A percentile compares a stretch with the other conserved stretches of the same genome.
Evolutionary conservation across 2,329 filamentous ascomycete genomes (phyloP).

Genomic region (Coniochaeta ligniaria): DNA sequence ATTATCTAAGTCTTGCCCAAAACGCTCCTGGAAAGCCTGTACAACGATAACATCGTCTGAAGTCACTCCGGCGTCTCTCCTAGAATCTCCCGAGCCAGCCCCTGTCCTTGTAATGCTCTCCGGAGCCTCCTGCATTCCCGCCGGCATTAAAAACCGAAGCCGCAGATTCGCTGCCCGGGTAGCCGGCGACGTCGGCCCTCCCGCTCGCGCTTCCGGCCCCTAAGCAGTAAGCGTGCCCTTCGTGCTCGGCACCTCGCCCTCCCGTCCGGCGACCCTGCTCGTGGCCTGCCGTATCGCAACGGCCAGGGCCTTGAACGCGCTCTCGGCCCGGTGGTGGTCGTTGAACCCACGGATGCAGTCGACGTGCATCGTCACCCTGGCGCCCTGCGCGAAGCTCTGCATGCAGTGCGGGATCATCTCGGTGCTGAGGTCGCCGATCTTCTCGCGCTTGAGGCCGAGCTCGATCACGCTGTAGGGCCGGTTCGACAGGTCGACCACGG

Average conservation of each 20-base stretch:
- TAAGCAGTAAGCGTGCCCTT: conserved; percentile 77
- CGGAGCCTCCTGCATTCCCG: too few relatives aligned
- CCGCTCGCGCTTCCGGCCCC: not conserved
- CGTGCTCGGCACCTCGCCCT: conserved; percentile 91
- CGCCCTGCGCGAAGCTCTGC: conserved; percentile 87
- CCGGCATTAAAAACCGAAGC: too few relatives aligned
- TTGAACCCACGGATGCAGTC: conserved; percentile 87
- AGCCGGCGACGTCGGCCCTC: not conserved
- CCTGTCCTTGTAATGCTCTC: too few relatives aligned
- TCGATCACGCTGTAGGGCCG: conserved; percentile 80
- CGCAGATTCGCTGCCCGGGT: not conserved
- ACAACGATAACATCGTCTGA: too few relatives aligned
- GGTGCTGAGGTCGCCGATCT: conserved; percentile 84
- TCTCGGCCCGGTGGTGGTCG: conserved; percentile 94
- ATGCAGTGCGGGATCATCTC: conserved; percentile 98
- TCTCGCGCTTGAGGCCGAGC: conserved; percentile 80
- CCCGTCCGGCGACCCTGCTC: conserved; percentile 65
- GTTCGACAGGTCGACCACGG: conserved; percentile 91
- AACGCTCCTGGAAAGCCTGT: too few relatives aligned
- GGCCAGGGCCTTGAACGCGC: conserved; percentile 92
- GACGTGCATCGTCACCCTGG: conserved; percentile 89
- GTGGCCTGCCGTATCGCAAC: conserved; percentile 77
- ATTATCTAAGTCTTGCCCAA: too few relatives aligned
- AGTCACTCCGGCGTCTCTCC: too few relatives aligned
- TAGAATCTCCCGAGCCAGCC: too few relatives aligned